These are phyloP conservation scores for Scopulariopsis brevicaulis DNA, from an alignment of 2,329 filamentous ascomycete genomes.

Conservation along the genomic window DNA sequence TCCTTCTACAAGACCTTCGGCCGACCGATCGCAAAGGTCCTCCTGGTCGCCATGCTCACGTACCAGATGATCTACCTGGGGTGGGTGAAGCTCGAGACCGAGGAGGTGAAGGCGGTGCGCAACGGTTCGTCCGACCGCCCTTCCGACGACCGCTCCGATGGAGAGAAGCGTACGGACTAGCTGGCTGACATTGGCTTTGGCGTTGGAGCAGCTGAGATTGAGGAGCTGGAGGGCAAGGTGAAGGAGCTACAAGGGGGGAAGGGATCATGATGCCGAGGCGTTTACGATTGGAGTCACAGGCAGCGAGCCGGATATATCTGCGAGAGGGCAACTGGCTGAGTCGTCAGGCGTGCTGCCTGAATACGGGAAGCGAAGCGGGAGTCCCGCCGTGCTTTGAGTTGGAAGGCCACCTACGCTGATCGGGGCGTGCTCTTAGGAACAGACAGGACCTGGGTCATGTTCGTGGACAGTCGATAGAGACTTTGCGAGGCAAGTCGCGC, in stretches of 20 bases:
- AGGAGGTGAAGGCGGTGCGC: conserved; percentile 37
- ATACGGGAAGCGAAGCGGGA: neutral
- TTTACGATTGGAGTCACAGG: neutral
- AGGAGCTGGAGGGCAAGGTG: neutral
- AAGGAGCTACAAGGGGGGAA: neutral
- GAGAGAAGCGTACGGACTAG: neutral
- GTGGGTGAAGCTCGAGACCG: conserved; percentile 64
- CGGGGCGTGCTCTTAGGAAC: too few relatives aligned
- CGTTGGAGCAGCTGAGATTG: neutral
- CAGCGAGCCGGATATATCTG: neutral
- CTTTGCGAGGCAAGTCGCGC: too few relatives aligned
- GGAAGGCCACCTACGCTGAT: too few relatives aligned
- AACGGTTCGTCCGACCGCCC: conserved; percentile 1
- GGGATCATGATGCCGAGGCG: neutral
- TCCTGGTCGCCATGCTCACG: conserved; percentile 63
- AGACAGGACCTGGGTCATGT: too few relatives aligned
- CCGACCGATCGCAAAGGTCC: conserved; percentile 60
- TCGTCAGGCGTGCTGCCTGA: neutral
- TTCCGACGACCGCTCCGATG: neutral
- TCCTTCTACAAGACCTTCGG: conserved; percentile 67
- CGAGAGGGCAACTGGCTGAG: neutral
- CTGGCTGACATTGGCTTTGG: neutral
- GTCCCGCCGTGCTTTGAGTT: neutral
- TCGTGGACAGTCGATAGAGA: too few relatives aligned
- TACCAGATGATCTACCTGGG: conserved; percentile 68